These are phyloP conservation scores for Coniochaeta ligniaria DNA, from an alignment of 2,329 filamentous ascomycete genomes.

Conservation along the genomic window DNA sequence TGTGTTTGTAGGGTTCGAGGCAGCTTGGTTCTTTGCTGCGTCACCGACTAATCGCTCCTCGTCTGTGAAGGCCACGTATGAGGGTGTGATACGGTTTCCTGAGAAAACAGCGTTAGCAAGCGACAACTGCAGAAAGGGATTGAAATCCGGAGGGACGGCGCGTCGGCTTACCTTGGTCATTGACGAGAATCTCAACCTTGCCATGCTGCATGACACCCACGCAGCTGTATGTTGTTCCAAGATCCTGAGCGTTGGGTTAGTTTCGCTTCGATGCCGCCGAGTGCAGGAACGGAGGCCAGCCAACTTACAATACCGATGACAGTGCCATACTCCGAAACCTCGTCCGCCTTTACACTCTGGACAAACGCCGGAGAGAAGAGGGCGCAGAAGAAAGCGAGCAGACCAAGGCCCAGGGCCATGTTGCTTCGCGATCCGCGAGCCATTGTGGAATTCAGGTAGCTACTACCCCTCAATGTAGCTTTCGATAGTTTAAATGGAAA, in stretches of 20 bases:
- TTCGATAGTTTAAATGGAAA: background rate
- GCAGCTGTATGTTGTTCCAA: conserved; percentile 85
- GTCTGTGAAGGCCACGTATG: conserved; percentile 93
- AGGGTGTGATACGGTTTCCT: conserved; percentile 91
- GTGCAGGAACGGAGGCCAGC: background rate
- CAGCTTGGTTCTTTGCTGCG: conserved; percentile 93
- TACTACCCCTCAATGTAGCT: conserved; percentile 1
- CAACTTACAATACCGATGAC: conserved; percentile 80
- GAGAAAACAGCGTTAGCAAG: conserved; percentile 6
- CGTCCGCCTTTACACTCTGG: conserved; percentile 65
- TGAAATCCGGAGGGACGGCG: background rate
- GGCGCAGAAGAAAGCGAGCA: conserved; percentile 85
- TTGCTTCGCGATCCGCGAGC: conserved; percentile 18
- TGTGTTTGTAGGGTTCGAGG: conserved; percentile 68
- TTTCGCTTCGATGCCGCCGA: background rate
- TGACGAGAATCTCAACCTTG: conserved; percentile 91
- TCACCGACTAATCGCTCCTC: conserved; percentile 96
- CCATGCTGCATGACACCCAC: conserved; percentile 95
- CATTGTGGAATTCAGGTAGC: conserved; percentile 10
- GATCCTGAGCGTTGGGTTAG: conserved; percentile 42
- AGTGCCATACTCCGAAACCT: conserved; percentile 73
- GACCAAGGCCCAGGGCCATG: conserved; percentile 65
- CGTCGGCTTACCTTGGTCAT: conserved; percentile 60
- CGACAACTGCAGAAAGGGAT: background rate
- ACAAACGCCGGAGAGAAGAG: conserved; percentile 85